Evolutionary conservation across 768 basidiomycete species (phyloP).

Genomic region (Tephrocybe rancida): DNA sequence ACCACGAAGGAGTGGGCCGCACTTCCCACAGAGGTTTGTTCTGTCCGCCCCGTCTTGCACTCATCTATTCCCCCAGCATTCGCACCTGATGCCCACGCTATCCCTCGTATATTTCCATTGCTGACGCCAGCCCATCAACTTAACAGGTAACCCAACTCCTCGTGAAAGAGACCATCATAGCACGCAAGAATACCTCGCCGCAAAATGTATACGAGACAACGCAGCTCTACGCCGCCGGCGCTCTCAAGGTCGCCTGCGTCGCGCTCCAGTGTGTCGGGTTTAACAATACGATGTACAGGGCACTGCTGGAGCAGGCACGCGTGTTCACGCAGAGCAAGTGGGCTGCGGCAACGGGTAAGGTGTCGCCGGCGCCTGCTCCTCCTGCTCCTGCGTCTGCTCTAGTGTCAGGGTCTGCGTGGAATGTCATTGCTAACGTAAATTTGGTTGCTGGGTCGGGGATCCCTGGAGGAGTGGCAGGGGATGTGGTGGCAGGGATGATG

Average conservation of each 20-base stretch:
- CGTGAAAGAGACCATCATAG: constrained; percentile 71
- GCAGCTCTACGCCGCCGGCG: constrained; percentile 74
- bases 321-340: constrained; percentile 44
- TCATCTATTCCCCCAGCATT: too few relatives aligned
- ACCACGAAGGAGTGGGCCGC: constrained; percentile 70
- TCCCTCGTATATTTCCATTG: too few relatives aligned
- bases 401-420: constrained; percentile 16
- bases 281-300: constrained; percentile 64
- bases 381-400: constrained; percentile 7
- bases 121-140: not conserved
- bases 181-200: constrained; percentile 75
- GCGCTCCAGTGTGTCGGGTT: constrained; percentile 80
- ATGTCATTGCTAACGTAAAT: constrained; percentile 3
- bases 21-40: constrained; percentile 61
- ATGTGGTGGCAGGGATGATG: constrained; percentile 13
- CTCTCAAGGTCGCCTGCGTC: constrained; percentile 72
- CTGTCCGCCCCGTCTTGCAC: not conserved
- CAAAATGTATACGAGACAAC: constrained; percentile 76
- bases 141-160: constrained; percentile 69
- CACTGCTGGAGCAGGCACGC: constrained; percentile 65
- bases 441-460: not conserved
- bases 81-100: too few relatives aligned
- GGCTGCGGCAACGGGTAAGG: constrained; percentile 14
- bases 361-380: constrained; percentile 10
- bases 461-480: constrained; percentile 1